Conservation (phyloP, 2,329 filamentous ascomycete species). For the Diaporthe longicolla region DNA sequence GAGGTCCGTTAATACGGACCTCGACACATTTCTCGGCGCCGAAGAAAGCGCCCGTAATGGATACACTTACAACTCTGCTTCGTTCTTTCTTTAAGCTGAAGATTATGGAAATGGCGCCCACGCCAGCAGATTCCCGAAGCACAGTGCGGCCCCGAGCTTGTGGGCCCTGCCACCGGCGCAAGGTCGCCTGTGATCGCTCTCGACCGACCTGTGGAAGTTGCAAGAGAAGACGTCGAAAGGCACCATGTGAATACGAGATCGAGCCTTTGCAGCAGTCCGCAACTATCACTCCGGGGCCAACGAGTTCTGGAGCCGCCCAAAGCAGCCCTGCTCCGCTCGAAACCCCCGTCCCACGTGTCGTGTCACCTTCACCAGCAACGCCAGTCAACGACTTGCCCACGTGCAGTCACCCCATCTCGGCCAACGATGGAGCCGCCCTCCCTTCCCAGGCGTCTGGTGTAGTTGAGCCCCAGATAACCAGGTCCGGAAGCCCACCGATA, state of each 20-base stretch:
- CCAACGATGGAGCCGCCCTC: too few relatives aligned
- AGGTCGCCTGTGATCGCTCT: background rate
- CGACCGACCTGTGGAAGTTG: background rate
- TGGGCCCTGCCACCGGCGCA: background rate
- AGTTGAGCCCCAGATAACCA: too few relatives aligned
- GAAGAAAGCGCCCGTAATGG: too few relatives aligned
- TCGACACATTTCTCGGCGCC: too few relatives aligned
- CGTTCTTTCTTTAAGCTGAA: too few relatives aligned
- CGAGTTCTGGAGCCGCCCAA: background rate
- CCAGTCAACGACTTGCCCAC: background rate
- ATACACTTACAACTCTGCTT: too few relatives aligned
- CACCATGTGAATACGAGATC: background rate
- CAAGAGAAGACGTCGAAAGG: background rate
- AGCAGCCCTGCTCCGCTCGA: background rate
- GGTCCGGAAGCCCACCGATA: too few relatives aligned
- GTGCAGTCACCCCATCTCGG: too few relatives aligned
- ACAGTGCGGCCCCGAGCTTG: background rate
- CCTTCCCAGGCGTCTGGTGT: too few relatives aligned
- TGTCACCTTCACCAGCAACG: background rate
- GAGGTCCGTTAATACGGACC: too few relatives aligned
- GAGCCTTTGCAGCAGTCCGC: background rate
- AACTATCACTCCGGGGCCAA: background rate
- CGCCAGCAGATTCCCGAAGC: too few relatives aligned
- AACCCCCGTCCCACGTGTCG: background rate
- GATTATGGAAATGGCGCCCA: too few relatives aligned